Percentiles rank a stretch among this genome's conserved stretches.
Evolutionary conservation across 2,329 filamentous ascomycete species (phyloP).

Genomic region (Fusarium scirpi): DNA sequence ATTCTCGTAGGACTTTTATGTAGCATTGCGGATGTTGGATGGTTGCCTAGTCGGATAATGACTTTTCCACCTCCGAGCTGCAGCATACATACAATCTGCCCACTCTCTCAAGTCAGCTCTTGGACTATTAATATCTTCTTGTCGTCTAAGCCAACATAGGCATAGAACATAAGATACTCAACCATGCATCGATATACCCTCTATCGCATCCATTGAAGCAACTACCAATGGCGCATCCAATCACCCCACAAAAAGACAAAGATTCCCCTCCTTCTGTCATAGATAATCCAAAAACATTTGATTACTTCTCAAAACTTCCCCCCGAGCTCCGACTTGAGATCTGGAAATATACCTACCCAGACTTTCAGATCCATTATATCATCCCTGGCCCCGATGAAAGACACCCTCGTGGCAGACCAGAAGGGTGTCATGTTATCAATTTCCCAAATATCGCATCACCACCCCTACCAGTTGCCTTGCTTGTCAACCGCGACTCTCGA

Average conservation of each 20-base stretch:
- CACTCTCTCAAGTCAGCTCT: background rate
- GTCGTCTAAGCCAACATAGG: background rate
- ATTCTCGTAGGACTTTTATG: background rate
- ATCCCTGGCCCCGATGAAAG: background rate
- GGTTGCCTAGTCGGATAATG: background rate
- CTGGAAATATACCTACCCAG: background rate
- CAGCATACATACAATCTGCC: background rate
- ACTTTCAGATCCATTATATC: background rate
- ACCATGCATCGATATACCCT: fast-evolving
- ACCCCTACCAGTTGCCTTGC: background rate
- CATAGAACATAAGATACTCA: background rate
- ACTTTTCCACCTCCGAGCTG: background rate
- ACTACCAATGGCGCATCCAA: background rate
- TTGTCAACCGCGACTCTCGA: background rate
- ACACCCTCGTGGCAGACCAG: background rate
- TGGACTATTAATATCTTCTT: background rate
- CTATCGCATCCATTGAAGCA: fast-evolving
- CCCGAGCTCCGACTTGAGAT: background rate
- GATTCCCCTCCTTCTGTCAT: background rate
- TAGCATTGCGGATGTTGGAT: background rate
- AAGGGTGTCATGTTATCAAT: background rate
- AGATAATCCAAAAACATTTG: background rate
- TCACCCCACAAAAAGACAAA: background rate
- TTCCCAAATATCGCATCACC: background rate
- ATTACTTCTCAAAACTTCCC: background rate